Conservation (phyloP, 805 yeast genomes). For the Sungouiozyma ichnusensis region DNA sequence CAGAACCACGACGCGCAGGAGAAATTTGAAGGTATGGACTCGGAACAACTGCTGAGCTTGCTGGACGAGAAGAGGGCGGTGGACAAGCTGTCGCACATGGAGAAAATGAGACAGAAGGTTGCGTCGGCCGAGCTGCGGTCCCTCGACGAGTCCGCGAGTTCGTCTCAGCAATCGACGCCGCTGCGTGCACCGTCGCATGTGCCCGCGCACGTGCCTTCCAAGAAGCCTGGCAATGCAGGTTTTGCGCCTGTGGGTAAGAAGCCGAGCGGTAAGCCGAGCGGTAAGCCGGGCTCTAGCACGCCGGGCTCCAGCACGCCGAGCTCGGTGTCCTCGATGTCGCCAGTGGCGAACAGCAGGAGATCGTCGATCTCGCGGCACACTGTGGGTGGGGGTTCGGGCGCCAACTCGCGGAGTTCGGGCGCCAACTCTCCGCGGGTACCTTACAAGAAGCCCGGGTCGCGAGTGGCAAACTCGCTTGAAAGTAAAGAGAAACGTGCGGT, state of each 20-base stretch:
- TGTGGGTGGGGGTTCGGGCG: background rate
- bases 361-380: slow-evolving; percentile 11
- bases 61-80: slow-evolving; percentile 21
- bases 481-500: background rate
- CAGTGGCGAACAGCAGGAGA: slow-evolving; percentile 14
- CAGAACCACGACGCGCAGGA: slow-evolving; percentile 8
- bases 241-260: too few species aligned
- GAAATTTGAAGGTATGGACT: slow-evolving; percentile 8
- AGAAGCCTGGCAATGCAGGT: too few species aligned
- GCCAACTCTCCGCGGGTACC: slow-evolving; percentile 6
- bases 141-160: slow-evolving; percentile 6
- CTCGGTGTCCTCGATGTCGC: slow-evolving; percentile 2
- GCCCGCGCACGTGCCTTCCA: too few species aligned
- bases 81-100: slow-evolving; percentile 17
- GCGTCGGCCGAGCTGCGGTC: background rate
- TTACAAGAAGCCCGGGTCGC: slow-evolving; percentile 9
- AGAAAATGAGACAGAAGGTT: slow-evolving; percentile 4
- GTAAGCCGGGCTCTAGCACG: background rate
- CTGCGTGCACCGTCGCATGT: too few species aligned
- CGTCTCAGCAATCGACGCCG: slow-evolving; percentile 7
- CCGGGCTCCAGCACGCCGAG: slow-evolving; percentile 1
- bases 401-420: slow-evolving; percentile 1
- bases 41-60: slow-evolving; percentile 14
- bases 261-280: background rate
- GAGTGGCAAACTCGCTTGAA: slow-evolving; percentile 1